Evolutionary conservation across 306 rosid species (phyloP), one percentile per base, ranked within the genome.

Genomic region (Fagus sylvatica): DNA sequence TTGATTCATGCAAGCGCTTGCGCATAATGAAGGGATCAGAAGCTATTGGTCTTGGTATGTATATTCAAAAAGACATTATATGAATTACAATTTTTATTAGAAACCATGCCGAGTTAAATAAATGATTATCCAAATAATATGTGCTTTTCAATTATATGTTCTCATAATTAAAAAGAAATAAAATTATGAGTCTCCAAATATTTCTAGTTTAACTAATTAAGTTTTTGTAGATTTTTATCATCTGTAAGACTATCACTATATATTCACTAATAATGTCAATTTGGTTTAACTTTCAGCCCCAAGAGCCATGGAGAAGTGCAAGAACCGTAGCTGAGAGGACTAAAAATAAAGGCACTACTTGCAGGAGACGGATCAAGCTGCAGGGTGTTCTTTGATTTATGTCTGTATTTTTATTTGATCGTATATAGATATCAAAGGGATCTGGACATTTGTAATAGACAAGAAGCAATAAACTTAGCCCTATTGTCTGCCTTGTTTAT

Each of bases 1-100:
- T 96, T 82, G 96, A 73, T 70, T 93, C 98, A 81, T 96, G 99
- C 99, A 96, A 93, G 93, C 99, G 99, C 28, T 85, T 96, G 68
- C 84, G 98, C 81, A 91, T 96, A 76, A 96, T 93, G 98, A 96
- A 96, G 79, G 99, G 99, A 80, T 93, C 99, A 64, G 99, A 96
- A 84, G 99, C 99, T 0, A 96, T 96, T 84, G 99, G 99, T 32
- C 97, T 96, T 30, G 99, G 99, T 95, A 87, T 7, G 88, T 70
- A 78, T 51, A 32, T 62, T 62, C 42, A 6, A 34, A 15, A 13
- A 4, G 7, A 1, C 62, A 61, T 32, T 59, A 30, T 4, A 3
- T 10, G 36, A 11, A n/a, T n/a, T n/a, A n/a, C n/a, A n/a, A n/a
- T n/a, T n/a, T n/a, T n/a, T n/a, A n/a, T n/a, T n/a, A n/a, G n/a